These are phyloP conservation scores for Nemophila menziesii DNA, from an alignment of 257 asterid species.

Conservation along the genomic window DNA sequence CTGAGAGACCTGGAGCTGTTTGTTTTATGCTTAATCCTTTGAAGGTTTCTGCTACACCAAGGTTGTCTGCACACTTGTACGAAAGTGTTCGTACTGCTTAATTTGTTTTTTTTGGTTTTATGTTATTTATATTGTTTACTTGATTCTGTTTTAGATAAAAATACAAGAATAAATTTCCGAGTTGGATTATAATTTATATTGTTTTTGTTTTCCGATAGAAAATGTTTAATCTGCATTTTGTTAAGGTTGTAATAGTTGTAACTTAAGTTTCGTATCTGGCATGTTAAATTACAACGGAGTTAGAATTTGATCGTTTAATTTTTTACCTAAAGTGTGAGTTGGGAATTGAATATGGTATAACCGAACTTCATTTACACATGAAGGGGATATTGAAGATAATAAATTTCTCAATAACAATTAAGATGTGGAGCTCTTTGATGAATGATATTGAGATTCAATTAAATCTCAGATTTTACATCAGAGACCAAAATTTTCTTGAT, in stretches of 20 bases:
- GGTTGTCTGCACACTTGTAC: conserved; percentile 8
- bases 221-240: neutral
- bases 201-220: neutral
- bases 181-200: neutral
- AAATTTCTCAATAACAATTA: too few relatives aligned
- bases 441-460: too few relatives aligned
- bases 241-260: neutral
- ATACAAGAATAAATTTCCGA: neutral
- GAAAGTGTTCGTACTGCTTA: conserved; percentile 2
- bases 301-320: too few relatives aligned
- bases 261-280: too few relatives aligned
- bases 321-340: too few relatives aligned
- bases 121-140: neutral
- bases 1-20: conserved; percentile 11
- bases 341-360: too few relatives aligned
- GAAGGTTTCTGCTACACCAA: conserved; percentile 4
- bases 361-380: too few relatives aligned
- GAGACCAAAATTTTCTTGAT: too few relatives aligned
- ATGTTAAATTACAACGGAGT: too few relatives aligned
- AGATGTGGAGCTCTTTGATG: too few relatives aligned
- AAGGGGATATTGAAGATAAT: too few relatives aligned
- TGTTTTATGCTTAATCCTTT: conserved; percentile 3
- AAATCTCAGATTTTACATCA: too few relatives aligned
- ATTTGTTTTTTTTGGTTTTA: neutral
- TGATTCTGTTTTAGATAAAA: neutral